Evolutionary conservation across 768 basidiomycete species (phyloP).

Genomic region (Tulasnella calospora): DNA sequence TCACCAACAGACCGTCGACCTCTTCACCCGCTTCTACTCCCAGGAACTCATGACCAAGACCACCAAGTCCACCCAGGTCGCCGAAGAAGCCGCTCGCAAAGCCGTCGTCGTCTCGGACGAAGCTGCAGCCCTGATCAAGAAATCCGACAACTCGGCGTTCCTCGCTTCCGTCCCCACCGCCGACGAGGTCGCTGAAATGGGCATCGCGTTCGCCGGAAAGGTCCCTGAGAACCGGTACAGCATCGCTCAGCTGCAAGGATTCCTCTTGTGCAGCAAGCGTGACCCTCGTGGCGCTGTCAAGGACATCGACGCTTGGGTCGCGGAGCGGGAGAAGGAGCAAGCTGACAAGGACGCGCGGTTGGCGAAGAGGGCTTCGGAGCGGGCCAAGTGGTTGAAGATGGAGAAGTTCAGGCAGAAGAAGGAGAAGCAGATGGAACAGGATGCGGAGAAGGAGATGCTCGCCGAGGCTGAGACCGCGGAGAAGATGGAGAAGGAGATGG

Average conservation of each 20-base stretch:
- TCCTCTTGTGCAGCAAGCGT: constrained; percentile 14
- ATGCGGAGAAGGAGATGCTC: constrained; percentile 15
- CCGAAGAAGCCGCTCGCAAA: neutral
- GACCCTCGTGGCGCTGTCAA: constrained; percentile 4
- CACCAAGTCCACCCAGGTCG: constrained; percentile 1
- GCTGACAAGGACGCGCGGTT: constrained; percentile 17
- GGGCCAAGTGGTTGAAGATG: constrained; percentile 5
- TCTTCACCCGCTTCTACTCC: constrained; percentile 90
- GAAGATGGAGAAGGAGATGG: constrained; percentile 9
- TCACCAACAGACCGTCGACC: constrained; percentile 76
- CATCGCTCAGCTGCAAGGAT: constrained; percentile 86
- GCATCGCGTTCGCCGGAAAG: constrained; percentile 71
- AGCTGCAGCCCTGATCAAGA: constrained; percentile 18
- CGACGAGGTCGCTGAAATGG: constrained; percentile 41
- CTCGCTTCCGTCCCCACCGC: neutral
- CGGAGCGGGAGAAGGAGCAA: constrained; percentile 9
- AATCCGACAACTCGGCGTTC: constrained; percentile 10
- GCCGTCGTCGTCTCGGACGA: constrained; percentile 19
- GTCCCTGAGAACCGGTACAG: constrained; percentile 85
- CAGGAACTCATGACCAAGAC: constrained; percentile 24
- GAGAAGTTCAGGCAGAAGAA: constrained; percentile 16
- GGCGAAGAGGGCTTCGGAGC: constrained; percentile 8
- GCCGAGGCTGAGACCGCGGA: constrained; percentile 10
- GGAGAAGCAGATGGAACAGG: constrained; percentile 15
- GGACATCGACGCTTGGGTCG: constrained; percentile 11